phyloP scores from a whole-genome alignment of 257 asterid species.

The Fraxinus anomala region DNA sequence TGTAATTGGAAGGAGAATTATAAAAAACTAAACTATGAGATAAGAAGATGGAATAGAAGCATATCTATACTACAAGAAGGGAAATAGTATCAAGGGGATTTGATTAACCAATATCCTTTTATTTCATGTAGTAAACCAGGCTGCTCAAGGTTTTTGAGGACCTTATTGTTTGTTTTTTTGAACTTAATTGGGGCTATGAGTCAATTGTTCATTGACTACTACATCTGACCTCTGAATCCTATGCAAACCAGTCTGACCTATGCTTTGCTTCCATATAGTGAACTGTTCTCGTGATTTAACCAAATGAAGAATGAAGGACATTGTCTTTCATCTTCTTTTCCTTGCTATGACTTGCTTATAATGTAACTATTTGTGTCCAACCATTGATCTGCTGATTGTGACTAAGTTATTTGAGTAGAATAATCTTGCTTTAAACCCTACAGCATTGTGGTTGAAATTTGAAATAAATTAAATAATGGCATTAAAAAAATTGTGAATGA shows the following conservation, averaged over 20 bases:
- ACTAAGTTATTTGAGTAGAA: background rate
- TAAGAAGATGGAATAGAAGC: background rate
- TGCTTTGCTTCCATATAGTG: background rate
- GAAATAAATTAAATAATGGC: too few species aligned
- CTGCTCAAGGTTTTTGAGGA: background rate
- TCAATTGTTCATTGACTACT: background rate
- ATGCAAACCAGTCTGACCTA: background rate
- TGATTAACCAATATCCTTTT: background rate
- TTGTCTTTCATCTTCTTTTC: background rate
- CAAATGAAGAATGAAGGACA: background rate
- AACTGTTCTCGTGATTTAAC: background rate
- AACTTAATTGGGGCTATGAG: background rate
- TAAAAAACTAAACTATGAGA: background rate
- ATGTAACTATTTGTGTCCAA: background rate
- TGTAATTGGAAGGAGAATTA: conserved; percentile 9
- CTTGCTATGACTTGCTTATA: background rate
- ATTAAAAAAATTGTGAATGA: background rate
- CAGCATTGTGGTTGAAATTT: background rate
- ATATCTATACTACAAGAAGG: background rate
- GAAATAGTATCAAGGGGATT: background rate
- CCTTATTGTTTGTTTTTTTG: background rate
- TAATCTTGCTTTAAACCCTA: background rate
- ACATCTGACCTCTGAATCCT: background rate
- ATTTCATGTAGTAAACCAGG: background rate
- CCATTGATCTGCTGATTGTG: background rate